Conservation (phyloP, 495 filamentous ascomycete genomes). For the Poronia punctata region DNA sequence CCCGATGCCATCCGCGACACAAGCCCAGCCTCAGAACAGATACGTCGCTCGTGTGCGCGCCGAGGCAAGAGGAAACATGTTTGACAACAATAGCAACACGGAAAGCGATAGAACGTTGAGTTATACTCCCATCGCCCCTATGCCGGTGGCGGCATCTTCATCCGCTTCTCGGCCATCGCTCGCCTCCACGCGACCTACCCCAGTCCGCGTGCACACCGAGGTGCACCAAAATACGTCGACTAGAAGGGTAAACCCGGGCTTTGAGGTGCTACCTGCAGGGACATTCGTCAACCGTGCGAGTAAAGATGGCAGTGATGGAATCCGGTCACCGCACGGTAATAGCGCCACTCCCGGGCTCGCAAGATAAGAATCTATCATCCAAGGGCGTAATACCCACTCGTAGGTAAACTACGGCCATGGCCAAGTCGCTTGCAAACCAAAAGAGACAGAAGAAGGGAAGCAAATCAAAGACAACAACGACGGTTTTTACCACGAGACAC, state of each 20-base stretch:
- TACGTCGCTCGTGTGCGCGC: conserved; percentile 9
- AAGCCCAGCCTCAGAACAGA: conserved; percentile 4
- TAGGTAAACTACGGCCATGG: no score
- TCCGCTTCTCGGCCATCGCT: conserved; percentile 14
- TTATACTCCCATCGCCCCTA: conserved; percentile 1
- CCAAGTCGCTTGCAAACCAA: no score
- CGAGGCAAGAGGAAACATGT: conserved; percentile 16
- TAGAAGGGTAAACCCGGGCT: conserved; percentile 55
- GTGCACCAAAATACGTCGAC: conserved; percentile 39
- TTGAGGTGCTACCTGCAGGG: conserved; percentile 54
- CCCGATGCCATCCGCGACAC: neutral
- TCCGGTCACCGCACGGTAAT: conserved; percentile 2
- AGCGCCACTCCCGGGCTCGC: conserved; percentile 4
- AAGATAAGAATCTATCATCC: no score
- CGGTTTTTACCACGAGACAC: no score
- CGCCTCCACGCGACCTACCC: conserved; percentile 20
- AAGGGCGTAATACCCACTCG: no score
- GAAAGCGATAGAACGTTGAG: conserved; percentile 2
- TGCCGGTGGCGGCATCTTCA: no score
- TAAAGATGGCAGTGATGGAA: conserved; percentile 7
- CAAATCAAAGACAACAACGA: no score
- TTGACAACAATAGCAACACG: conserved; percentile 14
- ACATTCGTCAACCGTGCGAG: conserved; percentile 30
- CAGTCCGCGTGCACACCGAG: conserved; percentile 28
- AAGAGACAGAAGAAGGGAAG: no score